Percentiles rank a stretch among this genome's conserved stretches.
Conservation (phyloP, 768 basidiomycete genomes). For the Tremella mesenterica region DNA sequence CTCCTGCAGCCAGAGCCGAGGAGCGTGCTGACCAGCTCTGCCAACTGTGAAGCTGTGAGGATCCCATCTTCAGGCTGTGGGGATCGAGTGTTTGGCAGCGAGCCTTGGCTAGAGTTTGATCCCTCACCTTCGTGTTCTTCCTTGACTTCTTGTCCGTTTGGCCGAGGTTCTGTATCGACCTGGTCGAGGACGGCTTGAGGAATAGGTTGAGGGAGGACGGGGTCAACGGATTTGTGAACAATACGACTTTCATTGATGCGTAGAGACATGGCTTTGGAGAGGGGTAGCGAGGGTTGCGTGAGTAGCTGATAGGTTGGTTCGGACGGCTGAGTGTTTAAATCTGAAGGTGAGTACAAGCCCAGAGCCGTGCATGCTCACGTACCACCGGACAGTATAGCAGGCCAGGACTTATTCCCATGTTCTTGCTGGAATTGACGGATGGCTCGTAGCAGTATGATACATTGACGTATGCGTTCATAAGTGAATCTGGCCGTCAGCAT, state of each 20-base stretch:
- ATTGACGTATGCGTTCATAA: slow-evolving; percentile 79
- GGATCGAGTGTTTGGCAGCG: slow-evolving; percentile 65
- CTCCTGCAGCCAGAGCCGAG: slow-evolving; percentile 50
- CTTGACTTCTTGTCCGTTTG: not conserved
- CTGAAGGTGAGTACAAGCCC: slow-evolving; percentile 45
- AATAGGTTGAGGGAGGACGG: slow-evolving; percentile 11
- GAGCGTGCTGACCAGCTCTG: slow-evolving; percentile 47
- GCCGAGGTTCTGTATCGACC: not conserved
- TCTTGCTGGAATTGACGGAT: slow-evolving; percentile 53
- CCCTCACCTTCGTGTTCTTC: slow-evolving; percentile 22
- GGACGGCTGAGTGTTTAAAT: slow-evolving; percentile 80
- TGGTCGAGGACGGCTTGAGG: not conserved
- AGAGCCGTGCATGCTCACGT: slow-evolving; percentile 4
- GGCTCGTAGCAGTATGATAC: slow-evolving; percentile 62
- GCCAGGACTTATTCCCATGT: slow-evolving; percentile 54
- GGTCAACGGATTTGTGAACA: slow-evolving; percentile 39
- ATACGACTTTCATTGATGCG: slow-evolving; percentile 56
- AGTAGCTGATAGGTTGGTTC: slow-evolving; percentile 76
- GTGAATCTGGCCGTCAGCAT: slow-evolving; percentile 53
- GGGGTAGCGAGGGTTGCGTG: slow-evolving; percentile 50
- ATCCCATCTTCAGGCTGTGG: slow-evolving; percentile 61
- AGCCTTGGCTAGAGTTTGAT: slow-evolving; percentile 23
- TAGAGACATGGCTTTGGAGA: slow-evolving; percentile 54
- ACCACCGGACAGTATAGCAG: slow-evolving; percentile 79
- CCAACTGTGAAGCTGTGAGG: slow-evolving; percentile 55